Evolutionary conservation across 148 eudicot genomes (phyloP), one percentile per base, ranked within the genome.

Genomic region (Diospyros lotus): DNA sequence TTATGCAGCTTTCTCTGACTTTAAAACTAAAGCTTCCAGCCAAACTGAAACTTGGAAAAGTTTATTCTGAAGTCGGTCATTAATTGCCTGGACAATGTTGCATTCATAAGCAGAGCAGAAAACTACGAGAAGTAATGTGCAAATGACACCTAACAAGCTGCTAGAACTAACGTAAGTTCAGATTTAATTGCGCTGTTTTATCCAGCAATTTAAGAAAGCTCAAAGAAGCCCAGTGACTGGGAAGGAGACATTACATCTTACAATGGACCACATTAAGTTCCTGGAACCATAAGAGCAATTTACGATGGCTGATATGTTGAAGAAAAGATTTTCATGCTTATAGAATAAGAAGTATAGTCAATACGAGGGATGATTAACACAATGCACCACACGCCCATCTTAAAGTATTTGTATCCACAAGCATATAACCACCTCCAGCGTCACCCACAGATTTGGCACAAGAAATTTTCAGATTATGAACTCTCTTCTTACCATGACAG

Each of bases 401-500:
- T 4, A 48, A 48, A 7, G 52, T 4, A 48, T n/a, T n/a, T n/a
- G n/a, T n/a, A n/a, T n/a, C n/a, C n/a, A n/a, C n/a, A n/a, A n/a
- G n/a, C n/a, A n/a, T n/a, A n/a, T n/a, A n/a, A n/a, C n/a, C n/a
- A n/a, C n/a, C 52, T 48, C 52, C 52, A 3, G 52, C 52, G 4
- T 7, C 52, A 48, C 4, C 52, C 52, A 48, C 51, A 68, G 71
- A n/a, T 15, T 12, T 52, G 66, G 39, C 46, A 1, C 5, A 69
- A 40, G 55, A 9, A 40, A 45, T 48, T 41, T 4, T 3, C 15
- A 10, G 50, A 71, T 45, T 50, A 71, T 48, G 12, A 68, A 41
- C 66, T 5, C n/a, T 51, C 51, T 50, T 56, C 41, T 70, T 94
- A 94, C 97, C 96, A 84, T 68, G 97, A 80, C 54, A 94, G 91